phyloP scores from a whole-genome alignment of 768 basidiomycete genomes.

The Tricholomella constricta region DNA sequence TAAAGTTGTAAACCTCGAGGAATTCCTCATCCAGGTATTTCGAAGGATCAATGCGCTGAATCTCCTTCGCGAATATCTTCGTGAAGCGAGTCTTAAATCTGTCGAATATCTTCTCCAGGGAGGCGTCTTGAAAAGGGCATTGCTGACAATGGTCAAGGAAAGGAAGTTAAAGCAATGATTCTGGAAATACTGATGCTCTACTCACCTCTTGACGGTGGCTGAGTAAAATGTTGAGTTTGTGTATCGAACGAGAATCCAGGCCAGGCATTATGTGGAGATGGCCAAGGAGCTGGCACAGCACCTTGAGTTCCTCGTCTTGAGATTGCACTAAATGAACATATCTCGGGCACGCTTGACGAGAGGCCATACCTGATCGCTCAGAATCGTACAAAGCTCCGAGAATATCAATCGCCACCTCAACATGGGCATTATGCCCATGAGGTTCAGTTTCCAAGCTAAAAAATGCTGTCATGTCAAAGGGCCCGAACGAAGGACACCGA shows the following conservation, averaged over 20 bases:
- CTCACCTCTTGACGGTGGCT: conserved; percentile 52
- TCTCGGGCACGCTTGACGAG: not conserved
- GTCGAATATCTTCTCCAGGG: conserved; percentile 54
- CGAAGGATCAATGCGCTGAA: conserved; percentile 39
- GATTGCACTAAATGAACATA: not conserved
- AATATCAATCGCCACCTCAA: conserved; percentile 60
- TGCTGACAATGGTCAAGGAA: conserved; percentile 37
- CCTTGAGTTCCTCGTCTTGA: conserved; percentile 44
- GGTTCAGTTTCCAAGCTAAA: conserved; percentile 13
- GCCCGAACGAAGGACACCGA: not conserved
- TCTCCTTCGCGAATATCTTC: conserved; percentile 43
- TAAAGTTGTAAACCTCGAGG: conserved; percentile 41
- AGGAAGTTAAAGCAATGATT: conserved; percentile 1
- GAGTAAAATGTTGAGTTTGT: conserved; percentile 50
- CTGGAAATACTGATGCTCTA: not conserved
- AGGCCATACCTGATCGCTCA: conserved; percentile 43
- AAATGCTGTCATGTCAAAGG: not conserved
- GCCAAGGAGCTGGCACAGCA: conserved; percentile 60
- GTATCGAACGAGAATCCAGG: conserved; percentile 38
- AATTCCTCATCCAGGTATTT: conserved; percentile 44
- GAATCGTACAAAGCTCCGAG: conserved; percentile 49
- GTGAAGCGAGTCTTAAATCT: conserved; percentile 51
- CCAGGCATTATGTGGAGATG: conserved; percentile 56
- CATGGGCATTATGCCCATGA: conserved; percentile 42
- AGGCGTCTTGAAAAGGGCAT: conserved; percentile 56